Evolutionary conservation across 2,329 filamentous ascomycete genomes (phyloP), one percentile per base, ranked within the genome.

Genomic region (Davidsoniella neocaledoniae): DNA sequence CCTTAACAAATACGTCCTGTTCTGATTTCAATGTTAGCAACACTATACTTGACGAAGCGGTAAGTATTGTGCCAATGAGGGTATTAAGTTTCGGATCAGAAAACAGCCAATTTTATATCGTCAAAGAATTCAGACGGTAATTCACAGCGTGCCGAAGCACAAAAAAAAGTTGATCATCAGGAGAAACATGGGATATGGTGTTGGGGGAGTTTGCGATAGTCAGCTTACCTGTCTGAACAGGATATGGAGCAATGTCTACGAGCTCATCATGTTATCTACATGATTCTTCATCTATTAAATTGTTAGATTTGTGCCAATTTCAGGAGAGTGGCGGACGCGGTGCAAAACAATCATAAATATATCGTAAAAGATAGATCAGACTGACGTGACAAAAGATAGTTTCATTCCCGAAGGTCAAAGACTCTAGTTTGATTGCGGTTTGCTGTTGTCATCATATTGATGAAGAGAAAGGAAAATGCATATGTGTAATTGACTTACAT

Each of bases 361-460:
- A 43, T 51, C 25, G 23, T 48, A 17, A 37, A 10, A 40, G 48
- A 53, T 63, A 62, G 66, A 73, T 91, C 85, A 91, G 85, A 86
- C 85, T 91, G 85, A 91, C 84, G 83, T 90, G 80, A 77, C 80
- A 85, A 79, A 77, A 73, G 63, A 66, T 77, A 66, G 81, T 90
- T 88, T 88, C 84, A 90, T 81, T 74, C 78, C 73, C 65, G 64
- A 64, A 71, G 82, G 79, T 93, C 86, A 91, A 91, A 93, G 86
- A 93, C 86, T 93, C 86, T 93, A 93, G 84, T 88, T 88, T 81
- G 84, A 88, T 88, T 81, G 80, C 76, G 82, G 83, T 86, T 81
- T 75, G 73, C 70, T 71, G 65, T 68, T 86, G 79, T 88, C 85
- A 90, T 90, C 85, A 86, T 44, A 33, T 56, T 49, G 55, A 43